Conservation (phyloP, 495 filamentous ascomycete species). For the Penicillium parvum region DNA sequence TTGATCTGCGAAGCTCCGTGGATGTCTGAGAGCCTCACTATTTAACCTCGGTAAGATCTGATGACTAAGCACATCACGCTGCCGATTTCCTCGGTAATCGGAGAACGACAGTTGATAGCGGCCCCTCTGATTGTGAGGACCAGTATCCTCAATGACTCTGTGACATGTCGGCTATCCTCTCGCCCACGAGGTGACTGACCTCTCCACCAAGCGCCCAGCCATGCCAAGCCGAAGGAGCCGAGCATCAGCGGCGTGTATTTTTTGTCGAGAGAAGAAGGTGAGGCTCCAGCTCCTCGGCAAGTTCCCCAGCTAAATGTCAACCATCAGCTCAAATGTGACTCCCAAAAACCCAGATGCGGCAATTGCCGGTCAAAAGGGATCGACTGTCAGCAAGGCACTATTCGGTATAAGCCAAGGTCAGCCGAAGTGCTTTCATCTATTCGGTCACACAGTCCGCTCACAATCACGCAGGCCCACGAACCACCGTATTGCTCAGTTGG, state of each 20-base stretch:
- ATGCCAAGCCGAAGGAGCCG: conserved; percentile 23
- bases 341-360: conserved; percentile 22
- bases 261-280: conserved; percentile 31
- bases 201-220: background rate
- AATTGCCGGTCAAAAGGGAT: conserved; percentile 23
- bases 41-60: too few species aligned
- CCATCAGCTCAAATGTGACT: conserved; percentile 28
- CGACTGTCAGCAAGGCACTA: conserved; percentile 15
- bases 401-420: conserved; percentile 23
- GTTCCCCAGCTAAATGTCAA: background rate
- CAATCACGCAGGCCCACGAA: conserved; percentile 22
- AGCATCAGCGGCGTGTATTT: conserved; percentile 24
- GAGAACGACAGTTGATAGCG: too few species aligned
- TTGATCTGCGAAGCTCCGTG: too few species aligned
- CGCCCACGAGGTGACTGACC: background rate
- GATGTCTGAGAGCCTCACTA: too few species aligned
- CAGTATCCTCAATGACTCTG: too few species aligned
- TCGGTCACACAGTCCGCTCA: background rate
- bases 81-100: too few species aligned
- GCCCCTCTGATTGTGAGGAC: too few species aligned
- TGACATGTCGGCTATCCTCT: background rate
- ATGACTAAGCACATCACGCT: too few species aligned
- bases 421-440: background rate
- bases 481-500: conserved; percentile 23
- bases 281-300: background rate